Conservation (phyloP, 202 grass and related monocot species). For the Elaeis oleifera region DNA sequence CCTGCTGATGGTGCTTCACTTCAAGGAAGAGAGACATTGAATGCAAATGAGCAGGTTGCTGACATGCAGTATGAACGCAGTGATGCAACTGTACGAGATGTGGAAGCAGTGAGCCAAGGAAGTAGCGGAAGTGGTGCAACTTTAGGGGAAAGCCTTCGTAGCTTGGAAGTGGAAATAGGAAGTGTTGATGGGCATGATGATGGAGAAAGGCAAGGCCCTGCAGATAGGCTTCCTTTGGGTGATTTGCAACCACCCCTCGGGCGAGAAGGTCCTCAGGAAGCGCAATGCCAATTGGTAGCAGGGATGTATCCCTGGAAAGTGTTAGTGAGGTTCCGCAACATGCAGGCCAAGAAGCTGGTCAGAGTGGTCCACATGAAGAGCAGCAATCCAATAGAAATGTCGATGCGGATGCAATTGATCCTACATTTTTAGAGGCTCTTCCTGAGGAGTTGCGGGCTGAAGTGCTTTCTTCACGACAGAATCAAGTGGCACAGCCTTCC, state of each 20-base stretch:
- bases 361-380: slow-evolving; percentile 39
- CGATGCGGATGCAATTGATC: slow-evolving; percentile 70
- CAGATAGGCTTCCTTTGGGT: slow-evolving; percentile 51
- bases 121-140: slow-evolving; percentile 98
- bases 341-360: slow-evolving; percentile 54
- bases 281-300: slow-evolving; percentile 30
- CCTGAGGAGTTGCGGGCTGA: slow-evolving; percentile 92
- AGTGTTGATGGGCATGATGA: slow-evolving; percentile 98
- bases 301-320: slow-evolving; percentile 69
- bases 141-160: slow-evolving; percentile 86
- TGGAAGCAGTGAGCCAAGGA: slow-evolving; percentile 90
- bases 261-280: slow-evolving; percentile 51
- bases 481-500: slow-evolving; percentile 74
- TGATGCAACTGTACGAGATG: slow-evolving; percentile 66
- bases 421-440: slow-evolving; percentile 98
- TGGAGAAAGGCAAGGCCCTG: slow-evolving; percentile 60
- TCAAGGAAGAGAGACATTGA: slow-evolving; percentile 48
- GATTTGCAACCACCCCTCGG: slow-evolving; percentile 48
- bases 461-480: slow-evolving; percentile 93
- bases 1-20: slow-evolving; percentile 38
- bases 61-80: slow-evolving; percentile 90
- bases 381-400: slow-evolving; percentile 43
- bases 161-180: slow-evolving; percentile 97
- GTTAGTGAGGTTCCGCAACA: slow-evolving; percentile 75
- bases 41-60: slow-evolving; percentile 65